Evolutionary conservation across 2,329 filamentous ascomycete genomes (phyloP).

Genomic region (Fusarium sp.): DNA sequence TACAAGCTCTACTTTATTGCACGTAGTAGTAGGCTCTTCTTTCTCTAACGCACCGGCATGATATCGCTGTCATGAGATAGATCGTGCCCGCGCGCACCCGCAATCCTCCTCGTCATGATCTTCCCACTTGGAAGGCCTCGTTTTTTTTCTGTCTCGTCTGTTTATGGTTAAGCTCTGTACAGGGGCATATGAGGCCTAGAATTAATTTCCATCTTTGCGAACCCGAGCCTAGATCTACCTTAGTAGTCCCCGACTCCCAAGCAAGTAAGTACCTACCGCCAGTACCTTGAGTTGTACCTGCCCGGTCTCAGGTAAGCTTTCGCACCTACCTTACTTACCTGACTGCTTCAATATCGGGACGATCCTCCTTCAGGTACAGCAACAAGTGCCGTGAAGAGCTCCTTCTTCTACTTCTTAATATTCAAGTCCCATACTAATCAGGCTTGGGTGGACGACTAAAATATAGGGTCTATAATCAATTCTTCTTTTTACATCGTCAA

Average conservation of each 20-base stretch:
- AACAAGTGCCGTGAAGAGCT: conserved; percentile 24
- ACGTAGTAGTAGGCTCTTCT: too few relatives aligned
- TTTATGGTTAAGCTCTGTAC: conserved; percentile 14
- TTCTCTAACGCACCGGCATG: conserved; percentile 24
- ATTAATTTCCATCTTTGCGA: conserved; percentile 2
- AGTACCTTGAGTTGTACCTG: conserved; percentile 2
- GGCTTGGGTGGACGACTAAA: conserved; percentile 21
- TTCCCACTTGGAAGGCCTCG: conserved; percentile 39
- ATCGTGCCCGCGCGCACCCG: conserved; percentile 24
- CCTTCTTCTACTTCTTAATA: conserved; percentile 13
- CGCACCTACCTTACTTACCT: too few relatives aligned
- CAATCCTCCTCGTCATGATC: conserved; percentile 36
- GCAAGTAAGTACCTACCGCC: neutral
- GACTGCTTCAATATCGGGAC: neutral
- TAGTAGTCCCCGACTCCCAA: neutral
- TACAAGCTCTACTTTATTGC: neutral
- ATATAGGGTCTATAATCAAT: conserved; percentile 6
- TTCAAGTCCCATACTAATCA: neutral
- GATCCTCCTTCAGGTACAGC: conserved; percentile 22
- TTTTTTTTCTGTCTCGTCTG: conserved; percentile 30
- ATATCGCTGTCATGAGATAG: conserved; percentile 41
- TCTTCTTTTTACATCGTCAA: conserved; percentile 21
- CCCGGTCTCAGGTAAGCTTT: too few relatives aligned
- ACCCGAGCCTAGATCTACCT: neutral
- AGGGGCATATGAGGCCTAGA: conserved; percentile 21